Base-by-base conservation (phyloP, 192 early-diverging fungal species). In the Rhizophlyctis rosea region DNA sequence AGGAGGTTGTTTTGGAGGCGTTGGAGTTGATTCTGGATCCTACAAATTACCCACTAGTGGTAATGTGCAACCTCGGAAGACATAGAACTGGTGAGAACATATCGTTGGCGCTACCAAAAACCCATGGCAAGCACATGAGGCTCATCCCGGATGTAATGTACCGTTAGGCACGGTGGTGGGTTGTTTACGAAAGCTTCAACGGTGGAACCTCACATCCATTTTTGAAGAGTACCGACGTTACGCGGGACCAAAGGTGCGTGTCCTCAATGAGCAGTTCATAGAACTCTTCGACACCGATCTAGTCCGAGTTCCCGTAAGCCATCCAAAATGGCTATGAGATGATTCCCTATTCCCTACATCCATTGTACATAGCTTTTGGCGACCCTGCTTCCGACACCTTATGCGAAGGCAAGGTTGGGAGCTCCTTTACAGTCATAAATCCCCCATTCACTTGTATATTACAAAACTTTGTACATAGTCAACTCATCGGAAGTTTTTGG, bases 181-280 rank as follows among this genome's bases (percentile, higher is more conserved):
- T 27, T 99, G 97, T 71, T 68, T 99, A 64, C 82, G 97, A 57
- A 99, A 99, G 74, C 81, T 99, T 36, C 97, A 99, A 73, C 79
- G 87, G 33, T 99, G 97, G 97, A 99, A 98, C 69, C 72, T 99
- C 67, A 98, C 97, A 13, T 89, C 90, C 23, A 99, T 99, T 18
- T 97, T 99, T 74, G 97, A 99, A 72, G 97, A 99, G 70, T 99
- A 99, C 68, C 81, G 95, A 32, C 80, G 93, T 36, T 96, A 93
- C 73, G 92, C 93, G 16, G 93, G 93, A 3, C 93, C 96, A 3
- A 99, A 99, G 76, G 95, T 98, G 44, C 80, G 95, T 35, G 79
- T 96, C n/a, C 74, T 97, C 57, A 95, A 95, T 71, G 96, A 98
- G 76, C 96, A 73, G 67, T 72, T 72, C 65, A 74, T 76, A 54